These are phyloP conservation scores for Microcos paniculata DNA, from an alignment of 345 rosid genomes.

Conservation along the genomic window DNA sequence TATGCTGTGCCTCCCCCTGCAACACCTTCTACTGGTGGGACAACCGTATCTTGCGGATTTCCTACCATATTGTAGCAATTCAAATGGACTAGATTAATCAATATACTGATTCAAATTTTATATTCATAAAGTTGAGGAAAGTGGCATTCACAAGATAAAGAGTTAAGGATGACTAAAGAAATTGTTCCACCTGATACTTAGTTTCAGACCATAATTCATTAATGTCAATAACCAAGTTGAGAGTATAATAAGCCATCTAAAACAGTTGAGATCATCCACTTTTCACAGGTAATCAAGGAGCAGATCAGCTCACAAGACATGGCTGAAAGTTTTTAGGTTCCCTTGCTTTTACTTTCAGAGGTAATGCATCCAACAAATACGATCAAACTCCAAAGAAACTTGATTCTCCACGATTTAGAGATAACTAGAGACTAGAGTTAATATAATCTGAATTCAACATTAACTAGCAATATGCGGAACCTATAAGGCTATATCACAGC, in stretches of 20 bases:
- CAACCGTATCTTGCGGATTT: conserved; percentile 41
- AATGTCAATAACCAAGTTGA: not conserved
- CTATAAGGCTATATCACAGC: not conserved
- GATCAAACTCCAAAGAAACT: not conserved
- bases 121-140: not conserved
- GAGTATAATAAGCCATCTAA: not conserved
- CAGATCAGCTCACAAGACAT: not conserved
- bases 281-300: not conserved
- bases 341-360: not conserved
- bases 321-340: not conserved
- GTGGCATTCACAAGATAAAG: not conserved
- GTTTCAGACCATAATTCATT: not conserved
- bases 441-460: conserved; percentile 4
- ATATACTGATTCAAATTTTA: not conserved
- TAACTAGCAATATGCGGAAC: not conserved
- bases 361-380: not conserved
- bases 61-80: conserved; percentile 23
- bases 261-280: not conserved
- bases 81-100: not conserved
- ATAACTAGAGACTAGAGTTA: not conserved
- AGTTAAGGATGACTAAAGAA: not conserved
- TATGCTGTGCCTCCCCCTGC: conserved; percentile 99
- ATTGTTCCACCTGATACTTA: not conserved
- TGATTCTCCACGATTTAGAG: not conserved
- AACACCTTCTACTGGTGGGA: conserved; percentile 93